These are phyloP conservation scores for Penicillium sp. DNA, from an alignment of 2,329 filamentous ascomycete genomes.

Conservation along the genomic window DNA sequence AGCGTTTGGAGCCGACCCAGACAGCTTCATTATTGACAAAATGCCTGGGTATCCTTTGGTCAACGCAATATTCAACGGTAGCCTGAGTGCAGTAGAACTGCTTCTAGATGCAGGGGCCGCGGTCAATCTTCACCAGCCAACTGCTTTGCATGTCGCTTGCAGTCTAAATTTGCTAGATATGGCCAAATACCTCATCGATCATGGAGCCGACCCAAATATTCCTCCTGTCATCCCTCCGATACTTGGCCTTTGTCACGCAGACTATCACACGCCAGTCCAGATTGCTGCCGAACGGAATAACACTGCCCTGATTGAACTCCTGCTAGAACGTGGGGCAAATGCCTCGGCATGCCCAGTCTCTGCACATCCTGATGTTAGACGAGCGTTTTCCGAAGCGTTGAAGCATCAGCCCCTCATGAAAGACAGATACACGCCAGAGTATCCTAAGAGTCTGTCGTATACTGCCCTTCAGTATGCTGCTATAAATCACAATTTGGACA, in stretches of 20 bases:
- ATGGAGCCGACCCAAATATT: neutral
- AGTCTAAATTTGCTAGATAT: neutral
- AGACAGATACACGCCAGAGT: neutral
- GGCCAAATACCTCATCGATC: neutral
- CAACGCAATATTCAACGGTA: neutral
- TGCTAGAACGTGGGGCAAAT: neutral
- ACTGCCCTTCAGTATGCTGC: neutral
- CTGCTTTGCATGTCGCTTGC: neutral
- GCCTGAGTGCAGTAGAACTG: neutral
- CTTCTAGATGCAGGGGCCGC: neutral
- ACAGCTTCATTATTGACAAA: neutral
- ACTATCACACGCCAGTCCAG: neutral
- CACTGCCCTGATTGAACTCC: neutral
- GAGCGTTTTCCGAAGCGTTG: too few species aligned
- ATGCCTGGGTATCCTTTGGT: neutral
- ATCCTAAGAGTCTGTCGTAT: neutral
- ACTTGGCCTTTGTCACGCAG: too few species aligned
- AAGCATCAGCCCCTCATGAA: neutral
- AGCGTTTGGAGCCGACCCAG: neutral
- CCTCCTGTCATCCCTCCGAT: neutral
- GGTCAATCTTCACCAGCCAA: rapidly evolving
- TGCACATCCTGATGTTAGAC: neutral
- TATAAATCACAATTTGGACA: neutral
- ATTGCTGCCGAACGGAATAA: neutral
- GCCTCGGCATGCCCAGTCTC: neutral